Evolutionary conservation across 108 stramenopile species (phyloP), one percentile per base, ranked within the genome.

Genomic region (Pseudonitzschia delicatissima): DNA sequence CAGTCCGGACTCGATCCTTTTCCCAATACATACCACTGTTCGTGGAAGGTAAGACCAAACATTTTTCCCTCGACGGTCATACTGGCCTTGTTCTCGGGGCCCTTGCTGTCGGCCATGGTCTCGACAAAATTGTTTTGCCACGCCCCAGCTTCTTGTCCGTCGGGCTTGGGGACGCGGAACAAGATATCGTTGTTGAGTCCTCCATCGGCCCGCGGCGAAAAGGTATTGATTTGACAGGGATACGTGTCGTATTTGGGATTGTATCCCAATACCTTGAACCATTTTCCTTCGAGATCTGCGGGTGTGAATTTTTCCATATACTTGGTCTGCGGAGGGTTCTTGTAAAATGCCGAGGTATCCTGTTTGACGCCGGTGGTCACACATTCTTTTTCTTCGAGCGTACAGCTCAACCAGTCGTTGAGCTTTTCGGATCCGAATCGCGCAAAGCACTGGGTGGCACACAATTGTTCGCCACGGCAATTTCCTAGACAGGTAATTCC

Each of bases 191-290:
- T 92, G 26, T 88, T 82, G 12, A 95, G 44, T 50, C 71, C 70
- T 39, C 72, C 72, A 15, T 81, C 72, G 33, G 71, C 62, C 5
- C 80, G 48, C 55, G 79, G 69, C 33, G 61, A 35, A 74, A 97
- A 97, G 13, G 85, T 87, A 67, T 97, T 97, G 28, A 82, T 68
- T 62, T 97, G 97, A 71, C 97, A 97, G 64, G 94, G 93, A 73
- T 96, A 97, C 66, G 92, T 78, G 78, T 96, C 95, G 71, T 97
- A 96, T 55, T 94, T 93, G 52, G 92, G 89, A 78, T 95, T 92
- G 58, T 93, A 74, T 23, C 97, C 95, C 69, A 94, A 78, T 3
- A 91, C 91, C 77, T 98, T 98, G 73, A 91, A 96, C 97, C 97
- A 98, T 28, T 70, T 87, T 15, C 97, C 97, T 37, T 91, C 68